phyloP scores from a whole-genome alignment of 257 asterid genomes.

The Jaltomata sinuosa region DNA sequence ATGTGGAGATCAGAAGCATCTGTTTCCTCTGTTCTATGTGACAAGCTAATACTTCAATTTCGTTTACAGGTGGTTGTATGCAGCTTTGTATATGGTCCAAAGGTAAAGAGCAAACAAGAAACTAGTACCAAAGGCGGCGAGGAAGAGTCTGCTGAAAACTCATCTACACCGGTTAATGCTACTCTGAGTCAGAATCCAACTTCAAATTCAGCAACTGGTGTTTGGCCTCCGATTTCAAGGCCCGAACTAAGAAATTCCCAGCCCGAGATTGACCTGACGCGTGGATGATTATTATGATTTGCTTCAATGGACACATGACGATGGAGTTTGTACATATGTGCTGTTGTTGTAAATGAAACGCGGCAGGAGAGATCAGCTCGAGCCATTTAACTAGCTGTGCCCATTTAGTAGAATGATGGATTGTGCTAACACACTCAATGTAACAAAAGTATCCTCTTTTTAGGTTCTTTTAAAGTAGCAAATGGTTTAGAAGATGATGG shows the following conservation, averaged over 20 bases:
- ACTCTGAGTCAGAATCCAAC: slow-evolving; percentile 30
- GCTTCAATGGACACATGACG: slow-evolving; percentile 31
- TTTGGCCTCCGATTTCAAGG: slow-evolving; percentile 55
- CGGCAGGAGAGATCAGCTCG: slow-evolving; percentile 13
- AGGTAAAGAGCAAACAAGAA: slow-evolving; percentile 44
- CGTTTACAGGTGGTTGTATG: slow-evolving; percentile 61
- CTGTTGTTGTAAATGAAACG: slow-evolving; percentile 64
- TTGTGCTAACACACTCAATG: slow-evolving; percentile 45
- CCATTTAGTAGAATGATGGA: slow-evolving; percentile 16
- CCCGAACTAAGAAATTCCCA: slow-evolving; percentile 44
- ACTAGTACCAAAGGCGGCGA: slow-evolving; percentile 21
- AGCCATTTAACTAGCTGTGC: slow-evolving; percentile 1
- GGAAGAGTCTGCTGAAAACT: slow-evolving; percentile 31
- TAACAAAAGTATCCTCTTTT: slow-evolving; percentile 21
- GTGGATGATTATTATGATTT: slow-evolving; percentile 49
- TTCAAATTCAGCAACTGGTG: slow-evolving; percentile 31
- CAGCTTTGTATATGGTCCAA: slow-evolving; percentile 73
- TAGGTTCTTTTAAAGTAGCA: slow-evolving; percentile 22
- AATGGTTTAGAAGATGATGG: slow-evolving; percentile 9
- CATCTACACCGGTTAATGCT: slow-evolving; percentile 18
- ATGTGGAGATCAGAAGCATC: not conserved
- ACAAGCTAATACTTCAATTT: not conserved
- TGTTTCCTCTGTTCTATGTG: not conserved
- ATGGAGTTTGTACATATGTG: slow-evolving; percentile 39
- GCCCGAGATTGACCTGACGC: slow-evolving; percentile 68